Percentiles rank a stretch among this genome's conserved stretches.
These are phyloP conservation scores for Centrapalus pauciflorus DNA, from an alignment of 129 eudicot species.

Conservation along the genomic window DNA sequence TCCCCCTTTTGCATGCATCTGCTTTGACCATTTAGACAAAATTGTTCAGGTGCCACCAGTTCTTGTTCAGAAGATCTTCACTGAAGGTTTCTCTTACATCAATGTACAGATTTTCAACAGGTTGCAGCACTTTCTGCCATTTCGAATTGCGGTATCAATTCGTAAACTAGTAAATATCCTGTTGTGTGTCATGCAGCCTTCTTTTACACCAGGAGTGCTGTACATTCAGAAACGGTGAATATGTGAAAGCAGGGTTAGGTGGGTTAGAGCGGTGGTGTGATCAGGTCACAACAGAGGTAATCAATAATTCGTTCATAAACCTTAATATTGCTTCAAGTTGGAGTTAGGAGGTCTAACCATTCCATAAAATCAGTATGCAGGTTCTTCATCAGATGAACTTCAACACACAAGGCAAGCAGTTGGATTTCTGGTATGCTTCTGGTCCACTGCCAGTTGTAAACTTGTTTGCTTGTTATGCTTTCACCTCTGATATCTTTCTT, in stretches of 20 bases:
- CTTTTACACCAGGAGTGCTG: conserved; percentile 53
- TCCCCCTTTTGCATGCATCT: conserved; percentile 4
- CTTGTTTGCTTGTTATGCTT: not conserved
- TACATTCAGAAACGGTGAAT: conserved; percentile 56
- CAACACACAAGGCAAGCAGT: conserved; percentile 55
- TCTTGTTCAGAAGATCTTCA: conserved; percentile 60
- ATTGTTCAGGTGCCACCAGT: conserved; percentile 66
- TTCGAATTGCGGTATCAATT: not conserved
- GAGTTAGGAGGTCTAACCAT: not conserved
- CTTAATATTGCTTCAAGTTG: not conserved
- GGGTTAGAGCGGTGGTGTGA: conserved; percentile 58
- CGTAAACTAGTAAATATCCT: not conserved
- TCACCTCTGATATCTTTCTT: not conserved
- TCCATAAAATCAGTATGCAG: conserved; percentile 43
- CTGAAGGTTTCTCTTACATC: conserved; percentile 60
- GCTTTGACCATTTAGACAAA: conserved; percentile 19
- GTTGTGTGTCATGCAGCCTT: conserved; percentile 36
- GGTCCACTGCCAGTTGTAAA: no score
- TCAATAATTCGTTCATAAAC: not conserved
- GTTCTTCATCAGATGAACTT: conserved; percentile 62
- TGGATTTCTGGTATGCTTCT: conserved; percentile 61
- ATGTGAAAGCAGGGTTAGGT: conserved; percentile 53
- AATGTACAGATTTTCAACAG: conserved; percentile 77
- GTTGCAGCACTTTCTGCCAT: conserved; percentile 21
- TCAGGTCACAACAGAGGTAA: conserved; percentile 51